Percentiles rank a stretch among this genome's conserved stretches.
These are phyloP conservation scores for Pharus latifolius DNA, from an alignment of 176 grass and related monocot species.

Conservation along the genomic window DNA sequence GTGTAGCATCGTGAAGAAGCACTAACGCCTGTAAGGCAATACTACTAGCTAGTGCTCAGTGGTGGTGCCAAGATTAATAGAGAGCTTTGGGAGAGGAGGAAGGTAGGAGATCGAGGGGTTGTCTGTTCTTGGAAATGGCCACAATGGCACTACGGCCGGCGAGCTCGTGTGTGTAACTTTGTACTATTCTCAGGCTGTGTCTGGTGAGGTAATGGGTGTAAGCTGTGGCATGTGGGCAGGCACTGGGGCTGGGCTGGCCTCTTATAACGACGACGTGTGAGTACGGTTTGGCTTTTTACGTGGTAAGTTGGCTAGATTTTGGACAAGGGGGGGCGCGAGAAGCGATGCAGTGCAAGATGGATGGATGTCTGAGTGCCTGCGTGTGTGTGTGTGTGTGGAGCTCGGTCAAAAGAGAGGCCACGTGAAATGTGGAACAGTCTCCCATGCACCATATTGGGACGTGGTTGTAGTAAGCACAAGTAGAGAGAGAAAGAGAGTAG, in stretches of 20 bases:
- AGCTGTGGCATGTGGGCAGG: constrained; percentile 25
- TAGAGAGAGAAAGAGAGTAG: background rate
- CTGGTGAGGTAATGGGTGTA: background rate
- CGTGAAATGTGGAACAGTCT: constrained; percentile 89
- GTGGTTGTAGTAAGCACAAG: background rate
- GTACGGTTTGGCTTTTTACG: constrained; percentile 13
- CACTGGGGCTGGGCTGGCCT: constrained; percentile 24
- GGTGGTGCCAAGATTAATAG: constrained; percentile 1
- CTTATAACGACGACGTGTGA: constrained; percentile 47
- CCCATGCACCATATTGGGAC: constrained; percentile 42
- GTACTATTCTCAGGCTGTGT: constrained; percentile 6
- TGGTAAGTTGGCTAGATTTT: constrained; percentile 19
- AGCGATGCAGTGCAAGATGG: background rate
- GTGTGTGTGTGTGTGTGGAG: background rate
- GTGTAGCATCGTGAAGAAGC: constrained; percentile 35
- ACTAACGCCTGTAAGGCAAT: background rate
- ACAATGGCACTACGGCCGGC: background rate
- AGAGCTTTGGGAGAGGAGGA: constrained; percentile 14
- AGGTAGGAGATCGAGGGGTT: constrained; percentile 31
- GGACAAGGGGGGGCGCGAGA: constrained; percentile 19
- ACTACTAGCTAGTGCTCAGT: background rate
- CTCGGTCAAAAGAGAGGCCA: constrained; percentile 92
- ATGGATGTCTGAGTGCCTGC: background rate
- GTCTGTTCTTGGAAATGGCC: constrained; percentile 35
- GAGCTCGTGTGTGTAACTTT: background rate